Base-by-base conservation (phyloP, 208 protist species). In the Borovskyia barvae region DNA sequence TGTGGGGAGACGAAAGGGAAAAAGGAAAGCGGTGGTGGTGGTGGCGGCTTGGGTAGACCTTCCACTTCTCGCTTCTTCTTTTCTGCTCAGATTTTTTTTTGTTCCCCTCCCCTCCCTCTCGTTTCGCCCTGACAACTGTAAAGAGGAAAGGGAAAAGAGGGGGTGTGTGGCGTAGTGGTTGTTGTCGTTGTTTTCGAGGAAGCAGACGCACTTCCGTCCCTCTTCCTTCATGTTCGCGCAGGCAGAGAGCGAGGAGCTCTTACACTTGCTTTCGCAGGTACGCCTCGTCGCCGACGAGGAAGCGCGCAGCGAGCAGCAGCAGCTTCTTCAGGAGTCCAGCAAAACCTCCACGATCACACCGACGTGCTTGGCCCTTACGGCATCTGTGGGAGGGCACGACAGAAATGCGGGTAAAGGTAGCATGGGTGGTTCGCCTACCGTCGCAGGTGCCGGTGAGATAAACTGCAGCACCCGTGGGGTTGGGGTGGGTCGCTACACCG, bases 231-330 rank as follows among this genome's bases (percentile, higher is more conserved):
- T 73, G 66, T 66, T 65, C 15, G 54, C 58, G 3, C 55, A 73
- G 37, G 33, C 58, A 3, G 58, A 73, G 29, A 73, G 46, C 46
- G 59, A 58, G 20, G 66, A 73, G 46, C 49, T 73, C 58, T 46
- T 73, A 33, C 41, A 66, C n/a, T 52, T 73, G 25, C 50, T 73
- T 17, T 67, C 66, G 30, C 56, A 66, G 50, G 66, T 73, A 42
- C 58, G 56, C 5, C 37, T 64, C 1, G 54, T 61, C 14, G 51
- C 41, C 0, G 58, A 67, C 19, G 66, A 73, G 17, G 56, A 60
- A 26, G 58, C 24, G 2, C 49, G 52, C 19, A 49, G 22, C 4
- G 40, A 60, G 30, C 29, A 48, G 3, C 8, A 61, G 28, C 55
- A 56, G 15, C 37, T 32, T 22, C 25, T 54, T 26, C 24, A 42